phyloP scores from a whole-genome alignment of 2,329 filamentous ascomycete genomes.

The Cytospora mali region DNA sequence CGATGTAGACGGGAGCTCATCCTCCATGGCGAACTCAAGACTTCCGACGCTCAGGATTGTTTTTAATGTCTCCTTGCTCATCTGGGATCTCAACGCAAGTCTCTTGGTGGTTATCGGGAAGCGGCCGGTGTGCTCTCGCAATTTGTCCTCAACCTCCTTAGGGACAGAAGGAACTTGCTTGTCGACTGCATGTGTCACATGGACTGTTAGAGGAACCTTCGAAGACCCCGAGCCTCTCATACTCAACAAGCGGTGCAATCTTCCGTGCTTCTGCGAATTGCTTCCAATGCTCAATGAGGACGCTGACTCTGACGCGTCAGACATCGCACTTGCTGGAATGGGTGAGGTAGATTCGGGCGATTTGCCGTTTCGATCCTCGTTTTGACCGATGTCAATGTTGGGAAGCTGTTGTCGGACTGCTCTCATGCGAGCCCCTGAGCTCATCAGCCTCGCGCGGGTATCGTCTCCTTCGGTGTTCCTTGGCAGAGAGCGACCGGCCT shows the following conservation, averaged over 20 bases:
- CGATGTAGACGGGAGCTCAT: slow-evolving; percentile 29
- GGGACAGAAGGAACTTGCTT: slow-evolving; percentile 42
- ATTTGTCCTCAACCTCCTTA: slow-evolving; percentile 39
- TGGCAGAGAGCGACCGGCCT: background rate
- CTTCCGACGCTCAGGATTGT: slow-evolving; percentile 56
- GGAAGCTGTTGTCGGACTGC: slow-evolving; percentile 30
- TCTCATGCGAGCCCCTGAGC: slow-evolving; percentile 21
- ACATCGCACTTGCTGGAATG: slow-evolving; percentile 35
- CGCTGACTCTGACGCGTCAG: slow-evolving; percentile 36
- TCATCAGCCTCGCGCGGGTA: slow-evolving; percentile 25
- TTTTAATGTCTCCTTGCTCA: slow-evolving; percentile 52
- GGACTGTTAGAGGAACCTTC: slow-evolving; percentile 36
- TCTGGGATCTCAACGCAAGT: slow-evolving; percentile 41
- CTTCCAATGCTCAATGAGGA: slow-evolving; percentile 41
- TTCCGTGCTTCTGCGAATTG: slow-evolving; percentile 41
- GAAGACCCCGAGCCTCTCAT: slow-evolving; percentile 37
- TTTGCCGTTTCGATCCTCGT: slow-evolving; percentile 26
- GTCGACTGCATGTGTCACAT: slow-evolving; percentile 39
- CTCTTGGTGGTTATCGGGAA: slow-evolving; percentile 42
- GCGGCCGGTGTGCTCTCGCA: slow-evolving; percentile 40
- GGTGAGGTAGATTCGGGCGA: slow-evolving; percentile 34
- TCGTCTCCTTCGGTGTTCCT: slow-evolving; percentile 9
- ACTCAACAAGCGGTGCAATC: slow-evolving; percentile 46
- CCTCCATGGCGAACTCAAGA: slow-evolving; percentile 39
- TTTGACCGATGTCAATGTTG: slow-evolving; percentile 30